A percentile compares a stretch with the other conserved stretches of the same genome.
Conservation (phyloP, 768 basidiomycete species). For the Kondoa subrosea region DNA sequence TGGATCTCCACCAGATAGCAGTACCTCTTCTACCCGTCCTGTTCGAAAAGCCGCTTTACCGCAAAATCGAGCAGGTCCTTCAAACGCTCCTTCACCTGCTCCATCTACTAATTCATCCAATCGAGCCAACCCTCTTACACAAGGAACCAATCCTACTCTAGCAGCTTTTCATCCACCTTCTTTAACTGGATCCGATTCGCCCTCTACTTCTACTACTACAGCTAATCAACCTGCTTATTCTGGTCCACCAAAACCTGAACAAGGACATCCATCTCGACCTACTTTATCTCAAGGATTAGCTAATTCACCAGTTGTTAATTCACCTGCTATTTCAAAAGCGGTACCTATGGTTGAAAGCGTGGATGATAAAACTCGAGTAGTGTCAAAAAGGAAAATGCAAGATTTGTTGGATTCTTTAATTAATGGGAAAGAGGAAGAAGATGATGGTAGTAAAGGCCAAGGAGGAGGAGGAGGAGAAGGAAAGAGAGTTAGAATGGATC, state of each 20-base stretch:
- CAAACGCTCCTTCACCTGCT: background rate
- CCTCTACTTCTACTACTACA: background rate
- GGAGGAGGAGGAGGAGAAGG: slow-evolving; percentile 4
- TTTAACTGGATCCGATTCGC: background rate
- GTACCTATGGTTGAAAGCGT: slow-evolving; percentile 1
- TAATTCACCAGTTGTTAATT: slow-evolving; percentile 18
- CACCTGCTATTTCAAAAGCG: slow-evolving; percentile 23
- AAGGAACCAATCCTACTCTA: background rate
- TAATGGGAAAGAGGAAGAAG: background rate
- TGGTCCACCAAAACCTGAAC: slow-evolving; percentile 10
- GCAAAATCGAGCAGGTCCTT: background rate
- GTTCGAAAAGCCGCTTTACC: background rate
- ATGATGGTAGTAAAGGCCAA: background rate
- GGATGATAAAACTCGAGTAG: slow-evolving; percentile 1
- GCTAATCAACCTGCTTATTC: background rate
- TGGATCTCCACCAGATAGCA: background rate
- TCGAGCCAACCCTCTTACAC: background rate
- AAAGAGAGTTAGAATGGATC: background rate
- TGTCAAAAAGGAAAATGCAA: slow-evolving; percentile 16
- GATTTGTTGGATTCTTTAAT: slow-evolving; percentile 11
- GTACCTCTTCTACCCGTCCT: no score
- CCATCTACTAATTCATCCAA: background rate
- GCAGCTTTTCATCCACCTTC: background rate
- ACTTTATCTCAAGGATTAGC: slow-evolving; percentile 25
- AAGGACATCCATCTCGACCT: slow-evolving; percentile 22